Conservation (phyloP, 129 eudicot species). For the Flaveria robusta region DNA sequence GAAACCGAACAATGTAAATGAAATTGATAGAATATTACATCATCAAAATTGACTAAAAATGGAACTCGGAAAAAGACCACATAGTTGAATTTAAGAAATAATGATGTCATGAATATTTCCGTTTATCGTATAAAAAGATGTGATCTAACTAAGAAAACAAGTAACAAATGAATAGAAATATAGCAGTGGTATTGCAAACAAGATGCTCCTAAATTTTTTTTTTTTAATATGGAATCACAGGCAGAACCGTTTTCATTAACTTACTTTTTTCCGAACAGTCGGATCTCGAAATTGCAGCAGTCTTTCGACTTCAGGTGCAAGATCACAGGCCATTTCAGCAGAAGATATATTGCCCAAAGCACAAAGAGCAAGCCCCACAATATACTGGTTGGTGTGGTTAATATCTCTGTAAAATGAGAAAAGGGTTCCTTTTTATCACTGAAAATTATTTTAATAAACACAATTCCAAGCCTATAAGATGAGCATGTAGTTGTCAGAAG, state of each 20-base stretch:
- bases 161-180: too few species aligned
- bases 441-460: not conserved
- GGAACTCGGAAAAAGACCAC: not conserved
- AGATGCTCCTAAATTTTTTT: too few species aligned
- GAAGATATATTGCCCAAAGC: constrained; percentile 95
- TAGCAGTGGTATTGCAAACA: too few species aligned
- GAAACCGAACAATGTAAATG: not conserved
- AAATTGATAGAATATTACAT: not conserved
- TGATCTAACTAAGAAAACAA: too few species aligned
- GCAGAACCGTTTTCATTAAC: constrained; percentile 14
- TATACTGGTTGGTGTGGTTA: constrained; percentile 85
- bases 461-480: constrained; percentile 15
- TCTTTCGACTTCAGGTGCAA: constrained; percentile 95
- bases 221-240: too few species aligned
- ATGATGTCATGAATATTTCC: too few species aligned
- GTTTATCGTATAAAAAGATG: too few species aligned
- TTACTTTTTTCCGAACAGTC: constrained; percentile 93
- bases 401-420: constrained; percentile 61
- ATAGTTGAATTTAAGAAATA: not conserved
- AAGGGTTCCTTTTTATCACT: not conserved
- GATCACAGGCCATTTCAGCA: constrained; percentile 99
- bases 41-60: not conserved
- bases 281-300: constrained; percentile 96
- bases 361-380: constrained; percentile 97
- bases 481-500: constrained; percentile 1